Evolutionary conservation across 2,329 filamentous ascomycete genomes (phyloP).

Genomic region (Penicillium capsulatum): DNA sequence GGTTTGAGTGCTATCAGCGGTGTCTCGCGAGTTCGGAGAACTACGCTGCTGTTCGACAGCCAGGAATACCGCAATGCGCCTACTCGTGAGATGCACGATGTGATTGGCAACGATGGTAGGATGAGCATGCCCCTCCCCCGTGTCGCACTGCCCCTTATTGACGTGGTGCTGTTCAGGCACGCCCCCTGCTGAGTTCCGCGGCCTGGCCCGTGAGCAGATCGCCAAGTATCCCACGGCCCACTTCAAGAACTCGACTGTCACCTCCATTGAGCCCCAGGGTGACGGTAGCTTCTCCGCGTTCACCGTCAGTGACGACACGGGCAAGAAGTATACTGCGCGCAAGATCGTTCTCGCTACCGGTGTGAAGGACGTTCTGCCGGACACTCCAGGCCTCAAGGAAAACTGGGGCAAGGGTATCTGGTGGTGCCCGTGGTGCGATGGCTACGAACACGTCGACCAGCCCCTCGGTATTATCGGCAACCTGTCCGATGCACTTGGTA

Average conservation of each 20-base stretch:
- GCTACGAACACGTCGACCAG: slow-evolving; percentile 38
- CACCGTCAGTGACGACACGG: slow-evolving; percentile 37
- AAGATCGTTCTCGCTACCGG: slow-evolving; percentile 12
- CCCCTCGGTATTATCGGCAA: slow-evolving; percentile 51
- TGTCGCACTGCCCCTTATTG: too few species aligned
- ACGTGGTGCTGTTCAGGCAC: slow-evolving; percentile 1
- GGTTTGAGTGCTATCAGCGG: slow-evolving; percentile 54
- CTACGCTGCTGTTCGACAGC: slow-evolving; percentile 55
- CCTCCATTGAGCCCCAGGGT: slow-evolving; percentile 15
- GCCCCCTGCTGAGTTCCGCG: slow-evolving; percentile 52
- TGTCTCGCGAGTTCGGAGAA: slow-evolving; percentile 56
- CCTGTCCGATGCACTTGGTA: slow-evolving; percentile 43
- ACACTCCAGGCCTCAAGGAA: slow-evolving; percentile 29
- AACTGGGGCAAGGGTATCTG: slow-evolving; percentile 58
- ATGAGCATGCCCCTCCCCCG: not conserved
- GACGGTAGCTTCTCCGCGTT: slow-evolving; percentile 45
- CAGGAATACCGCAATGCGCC: slow-evolving; percentile 55
- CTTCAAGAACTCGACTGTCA: slow-evolving; percentile 50
- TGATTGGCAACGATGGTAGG: slow-evolving; percentile 57
- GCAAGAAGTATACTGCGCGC: slow-evolving; percentile 28
- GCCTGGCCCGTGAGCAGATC: slow-evolving; percentile 52
- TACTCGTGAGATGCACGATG: slow-evolving; percentile 59
- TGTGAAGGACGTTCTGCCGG: slow-evolving; percentile 6
- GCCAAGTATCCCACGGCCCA: slow-evolving; percentile 48
- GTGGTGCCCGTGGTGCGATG: slow-evolving; percentile 53